These are phyloP conservation scores for Neurospora hispaniola DNA, from an alignment of 495 filamentous ascomycete species.

Conservation along the genomic window DNA sequence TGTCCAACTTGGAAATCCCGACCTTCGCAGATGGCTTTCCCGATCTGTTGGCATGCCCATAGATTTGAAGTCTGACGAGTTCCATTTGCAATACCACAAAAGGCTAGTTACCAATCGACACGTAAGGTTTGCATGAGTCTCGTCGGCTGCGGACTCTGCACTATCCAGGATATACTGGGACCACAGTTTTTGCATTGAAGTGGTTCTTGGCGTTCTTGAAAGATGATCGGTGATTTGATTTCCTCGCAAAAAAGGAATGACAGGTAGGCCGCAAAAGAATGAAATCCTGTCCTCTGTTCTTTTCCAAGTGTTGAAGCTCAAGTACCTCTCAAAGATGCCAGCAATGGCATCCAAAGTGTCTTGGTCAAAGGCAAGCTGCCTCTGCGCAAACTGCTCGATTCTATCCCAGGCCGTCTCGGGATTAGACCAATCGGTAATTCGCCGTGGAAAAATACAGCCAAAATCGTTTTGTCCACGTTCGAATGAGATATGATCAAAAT, in stretches of 20 bases:
- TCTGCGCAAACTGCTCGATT: neutral
- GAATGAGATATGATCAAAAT: neutral
- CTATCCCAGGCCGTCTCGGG: neutral
- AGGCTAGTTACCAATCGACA: neutral
- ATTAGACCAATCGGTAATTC: neutral
- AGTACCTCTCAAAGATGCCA: neutral
- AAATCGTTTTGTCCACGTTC: neutral
- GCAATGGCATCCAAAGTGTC: constrained; percentile 1
- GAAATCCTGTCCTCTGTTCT: neutral
- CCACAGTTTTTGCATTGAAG: too few species aligned
- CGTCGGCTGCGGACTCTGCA: neutral
- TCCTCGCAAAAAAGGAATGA: neutral
- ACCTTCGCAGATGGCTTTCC: neutral
- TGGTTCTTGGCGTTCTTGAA: too few species aligned
- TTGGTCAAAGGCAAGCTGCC: neutral
- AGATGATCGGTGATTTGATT: too few species aligned
- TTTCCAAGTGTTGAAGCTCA: neutral
- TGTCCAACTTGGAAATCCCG: constrained; percentile 2
- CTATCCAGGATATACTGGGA: too few species aligned
- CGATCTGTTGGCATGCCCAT: neutral
- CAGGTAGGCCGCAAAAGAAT: neutral
- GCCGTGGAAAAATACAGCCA: neutral
- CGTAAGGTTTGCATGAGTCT: neutral
- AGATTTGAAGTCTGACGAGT: too few species aligned
- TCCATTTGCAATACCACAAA: neutral